Base-by-base conservation (phyloP, 108 stramenopile species). In the Nannochloropsis granulata region DNA sequence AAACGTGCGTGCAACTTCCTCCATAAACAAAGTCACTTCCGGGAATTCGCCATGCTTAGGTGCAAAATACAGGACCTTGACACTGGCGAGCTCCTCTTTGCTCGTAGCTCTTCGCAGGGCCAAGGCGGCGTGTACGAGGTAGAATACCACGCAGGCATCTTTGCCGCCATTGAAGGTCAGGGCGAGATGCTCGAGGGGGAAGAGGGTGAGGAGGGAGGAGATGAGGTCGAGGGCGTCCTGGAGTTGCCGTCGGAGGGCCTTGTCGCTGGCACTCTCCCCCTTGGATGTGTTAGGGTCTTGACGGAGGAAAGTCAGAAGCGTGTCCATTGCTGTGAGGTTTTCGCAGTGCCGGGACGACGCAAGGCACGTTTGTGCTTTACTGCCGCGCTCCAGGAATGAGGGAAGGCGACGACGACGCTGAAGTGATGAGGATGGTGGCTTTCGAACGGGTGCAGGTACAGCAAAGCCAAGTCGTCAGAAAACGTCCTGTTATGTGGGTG, bases 151-250 rank as follows among this genome's bases (percentile, higher is more conserved):
- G 43, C 93, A 93, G n/a, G 96, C 96, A 91, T 99, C 98, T 85
- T 99, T 99, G 16, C 98, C 98, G 13, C 98, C 98, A 90, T 99
- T 99, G 91, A 96, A 99, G 44, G 85, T 86, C 24, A 87, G 81
- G 43, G 87, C 87, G 25, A 90, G 80, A 13, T 16, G 12, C 21
- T 85, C 43, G 42, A 80, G 84, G 25, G 79, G 79, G 81, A 81
- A 85, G 24, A 85, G 84, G 23, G 56, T 71, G 16, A 71, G 9
- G 11, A 71, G 21, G 21, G 56, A n/a, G 10, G 21, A 71, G 56
- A 71, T 71, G 21, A 71, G n/a, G 56, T 71, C 56, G n/a, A 71
- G 56, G 7, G 56, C 56, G 10, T n/a, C 21, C 56, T 71, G 56
- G n/a, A 71, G 16, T n/a, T 71, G 56, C 56, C 11, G 21, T 71